Evolutionary conservation across 192 early-diverging fungal species (phyloP).

Genomic region (Podila epigama): DNA sequence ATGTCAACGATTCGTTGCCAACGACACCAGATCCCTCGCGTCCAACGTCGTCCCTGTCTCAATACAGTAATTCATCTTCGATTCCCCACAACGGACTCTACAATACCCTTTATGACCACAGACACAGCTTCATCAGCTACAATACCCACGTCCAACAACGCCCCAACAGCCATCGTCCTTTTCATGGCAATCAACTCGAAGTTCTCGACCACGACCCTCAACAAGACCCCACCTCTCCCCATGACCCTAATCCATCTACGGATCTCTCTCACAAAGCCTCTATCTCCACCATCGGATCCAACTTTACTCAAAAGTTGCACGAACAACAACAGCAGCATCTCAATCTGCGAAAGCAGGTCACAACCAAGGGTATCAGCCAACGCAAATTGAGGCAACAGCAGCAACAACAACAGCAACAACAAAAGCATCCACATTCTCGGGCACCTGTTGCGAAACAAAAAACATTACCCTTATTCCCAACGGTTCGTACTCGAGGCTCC

Average conservation of each 20-base stretch:
- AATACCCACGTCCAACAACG: neutral
- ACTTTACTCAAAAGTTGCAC: neutral
- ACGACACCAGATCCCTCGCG: neutral
- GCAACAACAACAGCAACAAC: slow-evolving; percentile 1
- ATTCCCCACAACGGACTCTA: neutral
- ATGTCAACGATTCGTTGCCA: neutral
- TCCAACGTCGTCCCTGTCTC: neutral
- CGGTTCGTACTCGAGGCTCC: slow-evolving; percentile 24
- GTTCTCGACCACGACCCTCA: neutral
- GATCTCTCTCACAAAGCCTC: neutral
- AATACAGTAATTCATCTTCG: neutral
- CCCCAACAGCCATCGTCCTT: neutral
- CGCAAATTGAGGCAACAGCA: too few species aligned
- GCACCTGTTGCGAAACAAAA: slow-evolving; percentile 4
- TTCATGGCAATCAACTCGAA: neutral
- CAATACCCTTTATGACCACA: too few species aligned
- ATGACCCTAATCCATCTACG: neutral
- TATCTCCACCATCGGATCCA: neutral
- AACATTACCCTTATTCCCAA: slow-evolving; percentile 30
- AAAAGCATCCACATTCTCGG: neutral
- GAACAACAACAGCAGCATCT: neutral
- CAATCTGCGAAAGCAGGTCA: neutral
- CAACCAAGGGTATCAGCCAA: neutral
- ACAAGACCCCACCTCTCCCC: too few species aligned
- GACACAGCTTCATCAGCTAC: neutral